Percentiles rank a stretch among this genome's conserved stretches.
Evolutionary conservation across 768 basidiomycete genomes (phyloP).

Genomic region (Suillus plorans): DNA sequence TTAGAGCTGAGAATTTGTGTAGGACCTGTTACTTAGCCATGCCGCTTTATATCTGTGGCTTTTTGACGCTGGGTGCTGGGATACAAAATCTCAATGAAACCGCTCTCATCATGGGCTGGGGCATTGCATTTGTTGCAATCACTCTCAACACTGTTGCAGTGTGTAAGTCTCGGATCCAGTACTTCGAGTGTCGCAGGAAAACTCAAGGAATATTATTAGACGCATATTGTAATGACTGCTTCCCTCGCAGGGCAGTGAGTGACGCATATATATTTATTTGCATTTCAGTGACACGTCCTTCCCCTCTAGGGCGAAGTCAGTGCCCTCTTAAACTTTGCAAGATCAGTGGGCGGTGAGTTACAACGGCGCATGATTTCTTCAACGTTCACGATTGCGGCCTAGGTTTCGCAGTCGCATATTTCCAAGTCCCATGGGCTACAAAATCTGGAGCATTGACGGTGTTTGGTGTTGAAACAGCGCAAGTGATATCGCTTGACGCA

Average conservation of each 20-base stretch:
- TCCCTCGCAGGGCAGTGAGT: constrained; percentile 31
- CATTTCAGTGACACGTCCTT: neutral
- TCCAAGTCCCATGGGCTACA: constrained; percentile 41
- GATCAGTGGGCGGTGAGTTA: constrained; percentile 31
- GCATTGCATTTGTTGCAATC: constrained; percentile 35
- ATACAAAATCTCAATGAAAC: constrained; percentile 31
- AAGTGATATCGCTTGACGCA: constrained; percentile 11
- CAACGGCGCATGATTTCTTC: neutral
- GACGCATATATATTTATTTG: neutral
- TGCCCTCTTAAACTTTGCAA: constrained; percentile 42
- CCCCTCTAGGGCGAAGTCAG: constrained; percentile 31
- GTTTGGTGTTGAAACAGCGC: constrained; percentile 40
- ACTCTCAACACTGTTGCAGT: constrained; percentile 42
- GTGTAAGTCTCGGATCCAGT: constrained; percentile 25
- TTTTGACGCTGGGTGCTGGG: constrained; percentile 40
- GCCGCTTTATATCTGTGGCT: constrained; percentile 42
- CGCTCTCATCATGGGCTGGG: constrained; percentile 44
- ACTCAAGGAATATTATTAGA: constrained; percentile 20
- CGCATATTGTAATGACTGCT: constrained; percentile 39
- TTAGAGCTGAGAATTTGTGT: neutral
- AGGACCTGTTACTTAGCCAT: constrained; percentile 42
- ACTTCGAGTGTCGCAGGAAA: neutral
- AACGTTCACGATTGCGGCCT: neutral
- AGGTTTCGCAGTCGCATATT: constrained; percentile 41
- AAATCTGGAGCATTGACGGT: constrained; percentile 34